Evolutionary conservation across 1,284 basidiomycete genomes (phyloP).

Genomic region (Rhodotorula sp.): DNA sequence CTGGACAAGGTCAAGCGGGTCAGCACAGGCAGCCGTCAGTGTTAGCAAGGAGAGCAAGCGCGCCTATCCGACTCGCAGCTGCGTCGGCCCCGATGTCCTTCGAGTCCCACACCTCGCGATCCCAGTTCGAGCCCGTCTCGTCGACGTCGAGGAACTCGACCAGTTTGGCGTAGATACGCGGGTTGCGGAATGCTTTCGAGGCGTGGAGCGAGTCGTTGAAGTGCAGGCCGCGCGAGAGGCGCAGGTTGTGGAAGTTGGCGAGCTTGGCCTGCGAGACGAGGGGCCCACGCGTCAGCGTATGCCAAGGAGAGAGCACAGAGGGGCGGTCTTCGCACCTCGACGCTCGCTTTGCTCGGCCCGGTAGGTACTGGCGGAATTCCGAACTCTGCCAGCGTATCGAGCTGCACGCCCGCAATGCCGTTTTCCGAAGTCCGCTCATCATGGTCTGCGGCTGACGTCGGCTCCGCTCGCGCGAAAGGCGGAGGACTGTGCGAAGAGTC

Average conservation of each 20-base stretch:
- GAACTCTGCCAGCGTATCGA: slow-evolving; percentile 30
- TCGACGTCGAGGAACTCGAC: slow-evolving; percentile 86
- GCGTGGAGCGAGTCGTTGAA: slow-evolving; percentile 92
- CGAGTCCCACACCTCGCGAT: slow-evolving; percentile 64
- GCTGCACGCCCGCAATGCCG: not conserved
- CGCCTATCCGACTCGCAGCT: slow-evolving; percentile 60
- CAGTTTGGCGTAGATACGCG: slow-evolving; percentile 86
- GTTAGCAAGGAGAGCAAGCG: slow-evolving; percentile 41
- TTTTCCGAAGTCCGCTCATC: not conserved
- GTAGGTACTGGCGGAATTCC: slow-evolving; percentile 32
- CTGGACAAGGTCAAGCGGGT: slow-evolving; percentile 46
- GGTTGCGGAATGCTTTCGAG: slow-evolving; percentile 88
- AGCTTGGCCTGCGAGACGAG: slow-evolving; percentile 66
- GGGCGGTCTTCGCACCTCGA: slow-evolving; percentile 24
- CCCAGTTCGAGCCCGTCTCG: slow-evolving; percentile 79
- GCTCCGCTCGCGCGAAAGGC: not conserved
- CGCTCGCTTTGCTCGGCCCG: slow-evolving; percentile 29
- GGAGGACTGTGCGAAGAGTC: slow-evolving; percentile 30
- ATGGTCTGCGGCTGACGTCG: not conserved
- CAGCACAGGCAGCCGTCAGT: not conserved
- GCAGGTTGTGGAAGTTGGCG: slow-evolving; percentile 67
- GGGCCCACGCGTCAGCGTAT: not conserved
- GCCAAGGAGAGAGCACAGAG: not conserved
- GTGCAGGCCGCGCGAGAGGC: slow-evolving; percentile 69
- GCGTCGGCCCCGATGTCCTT: slow-evolving; percentile 17